Base-by-base conservation (phyloP, 495 filamentous ascomycete genomes). In the Entonaema liquescens region DNA sequence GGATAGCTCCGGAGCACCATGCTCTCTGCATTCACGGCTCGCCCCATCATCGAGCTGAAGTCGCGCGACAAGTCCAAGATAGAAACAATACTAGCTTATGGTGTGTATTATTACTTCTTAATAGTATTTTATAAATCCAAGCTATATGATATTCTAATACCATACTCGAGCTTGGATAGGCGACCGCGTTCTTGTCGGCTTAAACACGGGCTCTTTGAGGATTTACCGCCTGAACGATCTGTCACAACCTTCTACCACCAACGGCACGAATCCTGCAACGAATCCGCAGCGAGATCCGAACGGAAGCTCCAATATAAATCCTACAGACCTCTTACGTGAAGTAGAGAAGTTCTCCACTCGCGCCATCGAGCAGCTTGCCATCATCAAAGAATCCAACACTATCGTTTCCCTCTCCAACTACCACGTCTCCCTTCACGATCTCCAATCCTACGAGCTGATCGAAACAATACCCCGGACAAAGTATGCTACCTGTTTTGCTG, bases 11-110 rank as follows among this genome's bases (percentile, higher is more conserved):
- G 29, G 62, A 67, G 71, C 71, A 84, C 84, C 83, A 99, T 99
- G 95, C 89, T 98, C 80, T 97, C 95, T 82, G 95, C 96, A 79
- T 99, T 99, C 83, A 95, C 90, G 71, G 93, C 95, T 85, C 92
- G 92, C 77, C 92, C 96, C 68, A 92, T 98, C 75, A 90, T 98
- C 84, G 95, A 99, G 90, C 91, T 99, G 67, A 94, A 91, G 82
- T 89, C 89, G 75, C 90, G 93, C 76, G 95, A 98, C 86, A 97
- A 94, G 82, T 96, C 92, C 53, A 92, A 89, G 85, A 97, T 99
- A 78, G 95, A 98, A 80, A 92, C 92, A 5, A 90, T 98, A 62
- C 86, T 98, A 38, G 92, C 95, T 67, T 93, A 97, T 81, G 93
- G 91, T 93, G 81, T 50, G 79, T 54, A 11, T 67, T 11, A 47